Evolutionary conservation across 2,329 filamentous ascomycete genomes (phyloP).

Genomic region (Waltergamsia citrina): DNA sequence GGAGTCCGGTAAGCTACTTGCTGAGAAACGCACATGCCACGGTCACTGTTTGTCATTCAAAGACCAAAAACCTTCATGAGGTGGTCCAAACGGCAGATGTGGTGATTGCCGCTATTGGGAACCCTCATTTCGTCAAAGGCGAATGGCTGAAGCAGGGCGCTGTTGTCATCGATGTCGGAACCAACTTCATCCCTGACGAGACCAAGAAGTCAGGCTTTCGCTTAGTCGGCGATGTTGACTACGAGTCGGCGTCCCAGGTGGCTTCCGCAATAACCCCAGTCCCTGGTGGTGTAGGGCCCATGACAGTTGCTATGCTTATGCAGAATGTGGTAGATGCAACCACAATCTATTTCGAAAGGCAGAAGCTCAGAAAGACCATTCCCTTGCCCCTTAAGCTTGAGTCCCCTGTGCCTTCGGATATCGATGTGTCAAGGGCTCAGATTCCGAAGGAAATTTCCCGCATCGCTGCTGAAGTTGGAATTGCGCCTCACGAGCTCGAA

Average conservation of each 20-base stretch:
- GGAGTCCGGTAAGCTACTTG: constrained; percentile 91
- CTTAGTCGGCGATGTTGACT: constrained; percentile 93
- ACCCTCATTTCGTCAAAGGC: constrained; percentile 80
- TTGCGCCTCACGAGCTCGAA: constrained; percentile 81
- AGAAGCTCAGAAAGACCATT: constrained; percentile 69
- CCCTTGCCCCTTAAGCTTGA: constrained; percentile 76
- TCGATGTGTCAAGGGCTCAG: constrained; percentile 82
- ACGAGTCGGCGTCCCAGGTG: constrained; percentile 71
- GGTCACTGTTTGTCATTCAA: constrained; percentile 92
- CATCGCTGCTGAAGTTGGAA: constrained; percentile 78
- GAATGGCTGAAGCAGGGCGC: constrained; percentile 91
- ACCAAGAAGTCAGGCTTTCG: constrained; percentile 88
- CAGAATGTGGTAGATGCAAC: constrained; percentile 91
- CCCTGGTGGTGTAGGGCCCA: constrained; percentile 91
- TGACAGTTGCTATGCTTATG: constrained; percentile 97
- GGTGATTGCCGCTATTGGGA: constrained; percentile 83
- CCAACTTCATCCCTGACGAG: constrained; percentile 85
- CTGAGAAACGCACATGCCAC: constrained; percentile 94
- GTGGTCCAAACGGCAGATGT: constrained; percentile 81
- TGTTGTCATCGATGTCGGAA: constrained; percentile 97
- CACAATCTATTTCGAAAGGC: constrained; percentile 68
- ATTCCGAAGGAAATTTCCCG: constrained; percentile 84
- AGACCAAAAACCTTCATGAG: constrained; percentile 63
- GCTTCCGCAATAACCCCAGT: constrained; percentile 94
- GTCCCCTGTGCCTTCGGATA: constrained; percentile 87